Evolutionary conservation across 257 asterid genomes (phyloP), one percentile per base, ranked within the genome.

Genomic region (Solanum sparsipilum): DNA sequence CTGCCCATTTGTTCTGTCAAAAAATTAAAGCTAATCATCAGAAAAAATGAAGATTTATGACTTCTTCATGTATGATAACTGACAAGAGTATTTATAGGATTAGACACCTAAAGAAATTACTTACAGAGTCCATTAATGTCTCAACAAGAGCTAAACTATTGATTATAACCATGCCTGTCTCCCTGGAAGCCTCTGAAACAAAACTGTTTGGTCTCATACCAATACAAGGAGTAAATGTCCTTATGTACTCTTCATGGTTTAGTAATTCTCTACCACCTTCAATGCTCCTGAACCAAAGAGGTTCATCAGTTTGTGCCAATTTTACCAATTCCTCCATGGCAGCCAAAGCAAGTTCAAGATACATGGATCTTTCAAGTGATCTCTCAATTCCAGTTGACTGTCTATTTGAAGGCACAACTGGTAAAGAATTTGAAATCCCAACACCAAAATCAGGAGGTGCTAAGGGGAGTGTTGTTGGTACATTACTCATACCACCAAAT

Each of bases 241-340:
- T 92, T 71, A 85, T 6, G 56, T 93, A 93, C 78, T 93, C 94
- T 39, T 93, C 95, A 44, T 91, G 91, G 70, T 93, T 91, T 52
- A 93, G 87, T 2, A 94, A 70, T 16, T 92, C 94, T 35, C 91
- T 89, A 9, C 94, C 98, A 9, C 93, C 94, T 58, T 92, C 98
- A 18, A 84, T 34, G 92, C 93, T 91, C 88, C 92, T 87, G 5
- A 94, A 21, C 99, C 99, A 97, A 25, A 97, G 93, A 6, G 99
- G 98, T 87, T 92, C 97, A 38, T 93, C 95, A 1, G 88, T 74
- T 46, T 95, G 98, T 13, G 96, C 98, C 90, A 94, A 74, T 88
- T 96, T 97, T n/a, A 96, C 94, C 21, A 97, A 65, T 46, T 96
- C 98, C 48, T 96, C 95, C 99, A 97, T 96, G 23, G 99, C 96